Evolutionary conservation across 179 eudicot species (phyloP), one percentile per base, ranked within the genome.

Genomic region (Sideroxylon spinosum): DNA sequence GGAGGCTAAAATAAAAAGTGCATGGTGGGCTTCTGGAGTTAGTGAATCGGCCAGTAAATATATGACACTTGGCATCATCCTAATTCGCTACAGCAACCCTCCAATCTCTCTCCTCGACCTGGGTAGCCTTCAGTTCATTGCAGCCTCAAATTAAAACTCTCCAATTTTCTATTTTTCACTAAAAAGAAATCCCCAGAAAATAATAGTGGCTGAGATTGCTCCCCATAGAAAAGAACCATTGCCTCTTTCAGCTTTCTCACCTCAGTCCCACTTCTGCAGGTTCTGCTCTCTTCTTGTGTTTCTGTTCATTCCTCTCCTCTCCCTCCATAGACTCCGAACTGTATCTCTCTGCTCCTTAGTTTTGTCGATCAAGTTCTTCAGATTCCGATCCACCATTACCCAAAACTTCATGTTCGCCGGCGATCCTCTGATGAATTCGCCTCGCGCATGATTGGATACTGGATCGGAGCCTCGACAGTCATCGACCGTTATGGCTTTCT

Each of bases 191-290:
- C 71, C 65, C 50, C 5, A 62, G 68, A 23, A 77, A 79, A 69
- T 60, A 62, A 73, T 92, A 48, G 94, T 89, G 94, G 94, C 93
- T 88, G 76, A 84, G 67, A 85, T 83, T 88, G 55, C 48, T 78
- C 78, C 86, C 81, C 68, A 0, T 2, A 48, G 26, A 53, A 37
- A 52, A 63, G 68, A 76, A 26, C 62, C 44, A 52, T 66, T 82
- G 53, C 74, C 79, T 29, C 25, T 67, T 80, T 46, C 64, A 23
- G 60, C 66, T 64, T 56, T 64, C 77, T 62, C 53, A 46, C 22
- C 63, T 65, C 80, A 25, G 2, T 22, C 20, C 57, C 71, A 53
- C 4, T 75, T 13, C 63, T n/a, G n/a, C n/a, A n/a, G n/a, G n/a
- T n/a, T n/a, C n/a, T n/a, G n/a, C n/a, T 75, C 29, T 17, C 19